Percentiles rank a stretch among this genome's conserved stretches.
Conservation (phyloP, 2,329 filamentous ascomycete genomes). For the Colletotrichum endophyticum region DNA sequence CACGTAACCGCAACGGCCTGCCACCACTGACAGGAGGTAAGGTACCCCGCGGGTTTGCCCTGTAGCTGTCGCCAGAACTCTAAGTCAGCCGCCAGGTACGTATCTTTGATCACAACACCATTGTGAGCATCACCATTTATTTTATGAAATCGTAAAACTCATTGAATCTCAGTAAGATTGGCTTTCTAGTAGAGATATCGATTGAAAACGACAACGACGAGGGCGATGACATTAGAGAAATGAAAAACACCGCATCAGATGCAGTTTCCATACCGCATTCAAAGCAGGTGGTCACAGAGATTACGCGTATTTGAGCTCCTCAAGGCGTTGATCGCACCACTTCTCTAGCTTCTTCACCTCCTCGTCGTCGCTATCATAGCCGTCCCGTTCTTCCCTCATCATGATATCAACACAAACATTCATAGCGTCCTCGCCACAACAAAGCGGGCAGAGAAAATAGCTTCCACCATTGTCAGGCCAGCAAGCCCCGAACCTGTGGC, state of each 20-base stretch:
- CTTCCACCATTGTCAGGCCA: too few species aligned
- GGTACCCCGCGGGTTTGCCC: neutral
- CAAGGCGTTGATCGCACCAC: neutral
- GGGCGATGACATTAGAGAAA: neutral
- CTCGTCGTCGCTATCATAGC: neutral
- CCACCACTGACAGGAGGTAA: neutral
- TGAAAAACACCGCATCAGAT: too few species aligned
- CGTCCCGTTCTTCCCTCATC: rapidly evolving
- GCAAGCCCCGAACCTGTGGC: too few species aligned
- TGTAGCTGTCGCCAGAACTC: neutral
- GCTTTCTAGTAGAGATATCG: too few species aligned
- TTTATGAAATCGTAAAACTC: neutral
- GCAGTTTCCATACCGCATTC: too few species aligned
- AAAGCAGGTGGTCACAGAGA: too few species aligned
- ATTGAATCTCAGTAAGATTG: neutral
- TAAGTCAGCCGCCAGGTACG: neutral
- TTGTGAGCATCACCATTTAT: neutral
- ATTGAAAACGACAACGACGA: too few species aligned
- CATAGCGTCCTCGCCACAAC: neutral
- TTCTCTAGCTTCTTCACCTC: too few species aligned
- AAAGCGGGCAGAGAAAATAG: neutral
- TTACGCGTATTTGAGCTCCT: neutral
- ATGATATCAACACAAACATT: neutral
- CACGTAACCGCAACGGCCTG: neutral
- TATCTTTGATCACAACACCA: neutral